Evolutionary conservation across 768 basidiomycete genomes (phyloP).

Genomic region (Naganishia kalamii): DNA sequence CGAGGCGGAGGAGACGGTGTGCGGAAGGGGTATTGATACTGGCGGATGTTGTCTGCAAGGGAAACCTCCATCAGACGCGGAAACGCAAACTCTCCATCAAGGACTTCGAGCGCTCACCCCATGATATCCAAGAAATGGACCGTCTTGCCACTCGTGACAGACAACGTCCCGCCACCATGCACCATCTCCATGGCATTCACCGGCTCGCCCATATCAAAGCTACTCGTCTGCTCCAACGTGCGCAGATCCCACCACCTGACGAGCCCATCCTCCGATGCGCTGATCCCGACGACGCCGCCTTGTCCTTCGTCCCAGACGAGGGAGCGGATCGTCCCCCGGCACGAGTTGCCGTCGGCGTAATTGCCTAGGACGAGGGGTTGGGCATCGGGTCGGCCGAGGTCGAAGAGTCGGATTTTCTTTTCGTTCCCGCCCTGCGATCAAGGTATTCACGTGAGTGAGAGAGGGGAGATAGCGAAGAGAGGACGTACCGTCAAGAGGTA

Average conservation of each 20-base stretch:
- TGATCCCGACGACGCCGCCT: conserved; percentile 64
- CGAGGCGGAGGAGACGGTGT: conserved; percentile 87
- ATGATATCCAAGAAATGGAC: conserved; percentile 74
- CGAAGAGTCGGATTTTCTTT: conserved; percentile 93
- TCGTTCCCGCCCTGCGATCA: conserved; percentile 74
- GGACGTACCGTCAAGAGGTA: conserved; percentile 43
- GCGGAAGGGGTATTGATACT: conserved; percentile 71
- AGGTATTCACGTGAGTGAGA: background rate
- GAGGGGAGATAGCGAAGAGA: background rate
- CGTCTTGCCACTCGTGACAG: conserved; percentile 83
- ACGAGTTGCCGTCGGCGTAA: conserved; percentile 54
- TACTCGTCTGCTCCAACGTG: conserved; percentile 64
- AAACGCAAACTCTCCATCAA: background rate
- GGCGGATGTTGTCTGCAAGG: conserved; percentile 59
- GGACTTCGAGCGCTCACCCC: conserved; percentile 32
- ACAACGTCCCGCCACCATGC: conserved; percentile 65
- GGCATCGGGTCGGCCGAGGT: conserved; percentile 76
- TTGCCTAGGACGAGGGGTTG: conserved; percentile 72
- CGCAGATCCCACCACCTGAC: conserved; percentile 99
- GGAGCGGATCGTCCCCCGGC: conserved; percentile 85
- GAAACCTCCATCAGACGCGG: background rate
- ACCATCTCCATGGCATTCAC: conserved; percentile 95
- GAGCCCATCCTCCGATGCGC: conserved; percentile 83
- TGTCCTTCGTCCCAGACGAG: conserved; percentile 83
- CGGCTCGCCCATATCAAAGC: conserved; percentile 65